phyloP scores from a whole-genome alignment of 192 early-diverging fungal genomes.

The Umbelopsis vinacea region DNA sequence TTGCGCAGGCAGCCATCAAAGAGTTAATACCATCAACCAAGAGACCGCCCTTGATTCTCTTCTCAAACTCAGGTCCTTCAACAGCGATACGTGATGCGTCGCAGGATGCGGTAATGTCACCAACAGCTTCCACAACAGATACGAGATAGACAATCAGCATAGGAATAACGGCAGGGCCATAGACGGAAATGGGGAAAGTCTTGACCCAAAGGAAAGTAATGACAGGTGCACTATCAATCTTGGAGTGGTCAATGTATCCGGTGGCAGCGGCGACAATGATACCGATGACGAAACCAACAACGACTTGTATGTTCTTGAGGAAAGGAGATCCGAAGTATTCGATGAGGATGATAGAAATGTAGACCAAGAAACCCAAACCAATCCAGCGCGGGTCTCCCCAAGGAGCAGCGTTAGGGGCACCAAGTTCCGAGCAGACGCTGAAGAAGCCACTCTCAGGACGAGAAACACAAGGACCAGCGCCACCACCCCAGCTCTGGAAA shows the following conservation, averaged over 20 bases:
- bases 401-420: conserved; percentile 52
- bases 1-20: conserved; percentile 43
- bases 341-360: conserved; percentile 50
- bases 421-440: conserved; percentile 46
- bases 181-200: conserved; percentile 49
- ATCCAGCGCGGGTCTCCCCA: conserved; percentile 55
- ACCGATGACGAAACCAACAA: conserved; percentile 54
- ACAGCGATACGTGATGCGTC: conserved; percentile 55
- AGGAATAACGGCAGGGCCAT: conserved; percentile 54
- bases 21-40: conserved; percentile 53
- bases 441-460: conserved; percentile 48
- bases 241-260: conserved; percentile 51
- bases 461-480: conserved; percentile 45
- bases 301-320: conserved; percentile 57
- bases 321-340: conserved; percentile 62
- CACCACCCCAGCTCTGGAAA: conserved; percentile 55
- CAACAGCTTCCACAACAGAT: conserved; percentile 53
- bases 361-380: conserved; percentile 59
- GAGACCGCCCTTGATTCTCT: conserved; percentile 57
- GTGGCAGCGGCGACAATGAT: conserved; percentile 52
- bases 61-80: conserved; percentile 57
- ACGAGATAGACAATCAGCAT: conserved; percentile 49
- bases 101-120: conserved; percentile 59
- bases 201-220: conserved; percentile 59
- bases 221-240: conserved; percentile 47